These are phyloP conservation scores for Calonectria pteridis DNA, from an alignment of 2,329 filamentous ascomycete species.

Conservation along the genomic window DNA sequence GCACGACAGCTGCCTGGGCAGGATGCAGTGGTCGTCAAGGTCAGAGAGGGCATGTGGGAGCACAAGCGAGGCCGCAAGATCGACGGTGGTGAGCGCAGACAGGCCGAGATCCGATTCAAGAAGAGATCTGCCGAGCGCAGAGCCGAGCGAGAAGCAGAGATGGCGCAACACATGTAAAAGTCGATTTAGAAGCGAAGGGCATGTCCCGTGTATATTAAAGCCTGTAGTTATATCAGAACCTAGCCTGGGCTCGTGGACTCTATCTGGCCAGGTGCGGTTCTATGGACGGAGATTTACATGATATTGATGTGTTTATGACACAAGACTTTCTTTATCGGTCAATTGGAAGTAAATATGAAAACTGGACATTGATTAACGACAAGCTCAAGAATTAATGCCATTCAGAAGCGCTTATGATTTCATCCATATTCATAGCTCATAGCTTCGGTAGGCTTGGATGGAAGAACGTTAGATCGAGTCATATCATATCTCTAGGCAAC, in stretches of 20 bases:
- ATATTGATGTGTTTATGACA: slow-evolving; percentile 6
- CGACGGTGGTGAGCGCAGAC: slow-evolving; percentile 94
- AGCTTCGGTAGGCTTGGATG: background rate
- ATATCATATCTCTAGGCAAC: background rate
- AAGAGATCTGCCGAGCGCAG: slow-evolving; percentile 83
- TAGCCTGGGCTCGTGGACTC: slow-evolving; percentile 27
- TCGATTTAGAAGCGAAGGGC: slow-evolving; percentile 30
- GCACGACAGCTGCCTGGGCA: slow-evolving; percentile 76
- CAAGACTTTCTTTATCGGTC: background rate
- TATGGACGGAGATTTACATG: slow-evolving; percentile 7
- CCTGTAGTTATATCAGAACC: slow-evolving; percentile 47
- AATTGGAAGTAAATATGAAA: background rate
- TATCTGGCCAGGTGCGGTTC: slow-evolving; percentile 1
- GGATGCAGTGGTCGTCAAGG: slow-evolving; percentile 73
- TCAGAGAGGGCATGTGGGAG: slow-evolving; percentile 95
- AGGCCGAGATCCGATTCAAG: slow-evolving; percentile 89
- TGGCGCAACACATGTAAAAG: slow-evolving; percentile 49
- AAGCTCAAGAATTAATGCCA: background rate
- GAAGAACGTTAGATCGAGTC: background rate
- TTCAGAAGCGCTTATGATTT: background rate
- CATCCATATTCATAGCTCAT: background rate
- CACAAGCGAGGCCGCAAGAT: slow-evolving; percentile 88
- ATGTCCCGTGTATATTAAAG: slow-evolving; percentile 44
- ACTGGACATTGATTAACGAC: too few species aligned
- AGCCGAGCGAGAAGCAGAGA: slow-evolving; percentile 67